phyloP scores from a whole-genome alignment of 345 rosid genomes.

The Moricandia arvensis region DNA sequence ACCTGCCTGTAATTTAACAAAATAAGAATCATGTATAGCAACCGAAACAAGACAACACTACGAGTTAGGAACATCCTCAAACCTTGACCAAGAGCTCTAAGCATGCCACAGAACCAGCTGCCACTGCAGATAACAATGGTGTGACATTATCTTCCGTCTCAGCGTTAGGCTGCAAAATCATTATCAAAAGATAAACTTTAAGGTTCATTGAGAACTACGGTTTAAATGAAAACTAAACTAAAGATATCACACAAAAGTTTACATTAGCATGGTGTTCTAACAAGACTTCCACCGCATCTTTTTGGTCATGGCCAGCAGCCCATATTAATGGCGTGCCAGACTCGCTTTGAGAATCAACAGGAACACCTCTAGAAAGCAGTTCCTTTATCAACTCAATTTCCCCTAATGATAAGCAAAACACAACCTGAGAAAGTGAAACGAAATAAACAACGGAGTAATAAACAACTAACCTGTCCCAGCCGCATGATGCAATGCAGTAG shows the following conservation, averaged over 20 bases:
- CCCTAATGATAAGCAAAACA: constrained; percentile 43
- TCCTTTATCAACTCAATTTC: no score
- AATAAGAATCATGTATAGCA: neutral
- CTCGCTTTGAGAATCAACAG: no score
- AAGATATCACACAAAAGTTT: no score
- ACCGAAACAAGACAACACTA: neutral
- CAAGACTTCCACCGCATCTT: no score
- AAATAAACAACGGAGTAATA: neutral
- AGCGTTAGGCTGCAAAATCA: constrained; percentile 72
- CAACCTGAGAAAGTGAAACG: neutral
- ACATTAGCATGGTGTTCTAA: no score
- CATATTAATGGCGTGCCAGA: no score
- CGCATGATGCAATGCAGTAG: constrained; percentile 86
- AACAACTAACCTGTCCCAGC: constrained; percentile 67
- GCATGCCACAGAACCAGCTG: constrained; percentile 81
- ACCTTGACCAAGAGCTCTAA: constrained; percentile 78
- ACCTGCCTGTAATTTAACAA: no score
- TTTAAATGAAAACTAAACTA: neutral
- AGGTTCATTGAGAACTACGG: no score
- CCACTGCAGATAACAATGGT: constrained; percentile 81
- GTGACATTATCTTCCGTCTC: constrained; percentile 83
- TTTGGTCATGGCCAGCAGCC: no score
- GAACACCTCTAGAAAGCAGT: no score
- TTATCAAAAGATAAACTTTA: neutral
- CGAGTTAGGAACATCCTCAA: constrained; percentile 20